These are phyloP conservation scores for Plasmopara viticola DNA, from an alignment of 352 stramenopile species.

Conservation along the genomic window DNA sequence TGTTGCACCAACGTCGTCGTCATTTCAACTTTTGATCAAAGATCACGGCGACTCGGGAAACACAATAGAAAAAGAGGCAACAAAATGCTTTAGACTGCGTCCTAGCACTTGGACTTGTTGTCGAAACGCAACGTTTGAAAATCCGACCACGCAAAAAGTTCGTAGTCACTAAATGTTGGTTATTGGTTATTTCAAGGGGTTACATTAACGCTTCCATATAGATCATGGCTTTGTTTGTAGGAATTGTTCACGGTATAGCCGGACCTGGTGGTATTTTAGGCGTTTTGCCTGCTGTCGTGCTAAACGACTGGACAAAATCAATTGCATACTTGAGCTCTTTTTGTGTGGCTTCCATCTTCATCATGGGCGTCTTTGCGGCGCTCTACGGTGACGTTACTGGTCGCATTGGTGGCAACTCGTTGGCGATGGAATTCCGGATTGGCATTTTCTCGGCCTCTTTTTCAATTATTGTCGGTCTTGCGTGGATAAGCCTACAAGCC, in stretches of 20 bases:
- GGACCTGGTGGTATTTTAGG: conserved; percentile 74
- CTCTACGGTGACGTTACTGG: conserved; percentile 75
- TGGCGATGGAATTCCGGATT: conserved; percentile 57
- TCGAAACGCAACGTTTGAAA: too few relatives aligned
- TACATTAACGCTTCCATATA: too few relatives aligned
- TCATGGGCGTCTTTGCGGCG: conserved; percentile 87
- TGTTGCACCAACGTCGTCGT: conserved; percentile 13
- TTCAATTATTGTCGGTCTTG: conserved; percentile 62
- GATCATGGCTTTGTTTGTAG: too few relatives aligned
- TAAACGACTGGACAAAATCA: conserved; percentile 54
- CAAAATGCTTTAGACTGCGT: too few relatives aligned
- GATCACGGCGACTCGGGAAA: conserved; percentile 3
- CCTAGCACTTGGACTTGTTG: too few relatives aligned
- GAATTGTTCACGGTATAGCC: conserved; percentile 65
- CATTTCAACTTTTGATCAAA: conserved; percentile 21
- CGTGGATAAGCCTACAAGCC: conserved; percentile 70
- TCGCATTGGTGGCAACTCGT: conserved; percentile 45
- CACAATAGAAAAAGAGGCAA: too few relatives aligned
- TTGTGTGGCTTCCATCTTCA: conserved; percentile 83
- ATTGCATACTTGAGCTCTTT: conserved; percentile 82
- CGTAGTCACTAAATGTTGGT: too few relatives aligned
- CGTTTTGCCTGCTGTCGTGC: conserved; percentile 63
- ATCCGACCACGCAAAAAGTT: too few relatives aligned
- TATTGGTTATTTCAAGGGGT: too few relatives aligned
- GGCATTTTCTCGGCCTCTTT: conserved; percentile 67